A percentile compares a stretch with the other conserved stretches of the same genome.
phyloP scores from a whole-genome alignment of 2,329 filamentous ascomycete species.

The Aspergillus eucalypticola region DNA sequence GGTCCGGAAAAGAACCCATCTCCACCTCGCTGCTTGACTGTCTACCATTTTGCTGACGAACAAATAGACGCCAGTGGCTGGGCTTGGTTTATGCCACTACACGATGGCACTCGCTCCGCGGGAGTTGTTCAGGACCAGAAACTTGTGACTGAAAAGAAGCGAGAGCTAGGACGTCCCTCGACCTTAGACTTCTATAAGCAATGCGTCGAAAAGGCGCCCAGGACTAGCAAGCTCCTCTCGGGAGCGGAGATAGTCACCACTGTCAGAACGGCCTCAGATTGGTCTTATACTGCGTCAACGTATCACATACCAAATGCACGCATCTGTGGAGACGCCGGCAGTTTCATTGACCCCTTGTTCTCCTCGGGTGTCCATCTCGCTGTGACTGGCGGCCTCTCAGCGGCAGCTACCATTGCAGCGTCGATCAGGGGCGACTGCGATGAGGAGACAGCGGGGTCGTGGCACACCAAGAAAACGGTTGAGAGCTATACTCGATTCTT shows the following conservation, averaged over 20 bases:
- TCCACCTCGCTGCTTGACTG: too few relatives aligned
- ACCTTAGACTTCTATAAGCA: too few relatives aligned
- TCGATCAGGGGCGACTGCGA: too few relatives aligned
- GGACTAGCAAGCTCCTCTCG: too few relatives aligned
- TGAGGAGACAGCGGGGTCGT: too few relatives aligned
- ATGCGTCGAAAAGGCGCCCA: too few relatives aligned
- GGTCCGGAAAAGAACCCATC: background rate
- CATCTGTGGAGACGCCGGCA: slow-evolving; percentile 50
- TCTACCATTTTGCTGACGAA: background rate
- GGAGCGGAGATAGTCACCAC: slow-evolving; percentile 37
- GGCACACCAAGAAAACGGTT: too few relatives aligned
- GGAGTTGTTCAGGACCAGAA: slow-evolving; percentile 14
- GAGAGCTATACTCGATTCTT: too few relatives aligned
- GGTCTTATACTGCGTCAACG: slow-evolving; percentile 48
- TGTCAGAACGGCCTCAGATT: slow-evolving; percentile 50
- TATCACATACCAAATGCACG: slow-evolving; percentile 47
- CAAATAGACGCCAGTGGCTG: background rate
- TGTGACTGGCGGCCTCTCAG: too few relatives aligned
- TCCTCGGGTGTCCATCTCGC: too few relatives aligned
- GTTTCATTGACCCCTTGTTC: slow-evolving; percentile 49
- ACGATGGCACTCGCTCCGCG: background rate
- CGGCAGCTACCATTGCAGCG: too few relatives aligned
- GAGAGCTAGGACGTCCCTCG: background rate
- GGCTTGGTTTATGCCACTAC: background rate
- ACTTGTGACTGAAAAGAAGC: slow-evolving; percentile 12